A percentile compares a stretch with the other conserved stretches of the same genome.
Evolutionary conservation across 176 grass and related monocot genomes (phyloP).

Genomic region (Cenchrus fungigraminus): DNA sequence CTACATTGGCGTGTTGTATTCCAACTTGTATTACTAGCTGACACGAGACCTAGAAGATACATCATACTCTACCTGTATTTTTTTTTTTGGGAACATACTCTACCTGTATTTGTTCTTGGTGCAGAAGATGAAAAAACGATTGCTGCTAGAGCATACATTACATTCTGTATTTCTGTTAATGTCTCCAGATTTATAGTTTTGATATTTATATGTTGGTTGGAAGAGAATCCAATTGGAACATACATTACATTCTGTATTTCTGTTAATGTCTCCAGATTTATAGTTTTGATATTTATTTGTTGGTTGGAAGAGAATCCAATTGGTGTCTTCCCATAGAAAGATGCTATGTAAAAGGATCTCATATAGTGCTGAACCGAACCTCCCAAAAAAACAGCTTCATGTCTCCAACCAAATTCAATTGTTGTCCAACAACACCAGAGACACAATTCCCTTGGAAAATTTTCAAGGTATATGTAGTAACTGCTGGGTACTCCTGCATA

Average conservation of each 20-base stretch:
- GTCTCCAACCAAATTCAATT: not conserved
- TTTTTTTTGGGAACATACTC: not conserved
- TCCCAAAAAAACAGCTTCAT: no score
- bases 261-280: constrained; percentile 1
- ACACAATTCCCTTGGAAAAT: not conserved
- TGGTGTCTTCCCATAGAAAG: not conserved
- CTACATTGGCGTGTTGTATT: constrained; percentile 35
- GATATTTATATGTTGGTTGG: not conserved
- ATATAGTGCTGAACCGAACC: no score
- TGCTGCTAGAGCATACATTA: not conserved
- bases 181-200: not conserved
- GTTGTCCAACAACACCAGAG: not conserved
- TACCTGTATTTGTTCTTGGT: not conserved
- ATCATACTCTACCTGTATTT: constrained; percentile 30
- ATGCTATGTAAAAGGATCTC: not conserved
- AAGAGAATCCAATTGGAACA: not conserved
- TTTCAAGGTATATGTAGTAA: not conserved
- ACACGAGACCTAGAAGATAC: constrained; percentile 30
- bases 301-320: not conserved
- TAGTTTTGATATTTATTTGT: not conserved
- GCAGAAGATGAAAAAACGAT: constrained; percentile 32
- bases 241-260: not conserved
- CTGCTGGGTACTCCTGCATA: no score
- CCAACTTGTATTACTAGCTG: constrained; percentile 28
- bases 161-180: not conserved